Evolutionary conservation across 176 grass and related monocot species (phyloP).

Genomic region (Paspalum vaginatum): DNA sequence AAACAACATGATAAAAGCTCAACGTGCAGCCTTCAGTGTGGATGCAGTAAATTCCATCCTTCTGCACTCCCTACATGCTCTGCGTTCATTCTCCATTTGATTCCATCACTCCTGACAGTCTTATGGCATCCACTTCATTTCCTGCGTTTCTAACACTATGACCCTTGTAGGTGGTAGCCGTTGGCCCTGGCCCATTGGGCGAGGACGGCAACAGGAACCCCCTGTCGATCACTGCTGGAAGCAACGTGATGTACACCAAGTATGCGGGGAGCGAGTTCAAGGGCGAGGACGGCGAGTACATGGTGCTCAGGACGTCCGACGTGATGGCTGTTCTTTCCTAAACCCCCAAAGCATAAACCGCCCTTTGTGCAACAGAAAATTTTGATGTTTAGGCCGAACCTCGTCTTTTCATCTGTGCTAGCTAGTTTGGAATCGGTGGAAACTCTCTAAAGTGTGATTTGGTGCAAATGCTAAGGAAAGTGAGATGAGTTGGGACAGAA

Average conservation of each 20-base stretch:
- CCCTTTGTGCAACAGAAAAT: constrained; percentile 12
- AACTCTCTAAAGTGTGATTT: neutral
- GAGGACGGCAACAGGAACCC: constrained; percentile 62
- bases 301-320: constrained; percentile 63
- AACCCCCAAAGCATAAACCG: neutral
- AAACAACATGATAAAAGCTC: neutral
- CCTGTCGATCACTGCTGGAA: constrained; percentile 49
- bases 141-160: neutral
- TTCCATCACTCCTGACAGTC: neutral
- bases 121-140: neutral
- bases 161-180: constrained; percentile 47
- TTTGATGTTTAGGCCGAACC: constrained; percentile 39
- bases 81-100: neutral
- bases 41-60: neutral
- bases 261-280: constrained; percentile 71
- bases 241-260: constrained; percentile 55
- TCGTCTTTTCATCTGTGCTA: neutral
- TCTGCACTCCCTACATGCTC: neutral
- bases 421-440: constrained; percentile 11
- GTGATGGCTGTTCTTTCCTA: constrained; percentile 59
- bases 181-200: constrained; percentile 56
- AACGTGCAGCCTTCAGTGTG: neutral
- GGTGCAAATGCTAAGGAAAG: neutral
- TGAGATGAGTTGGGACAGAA: neutral
- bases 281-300: constrained; percentile 56